Conservation (phyloP, 306 rosid genomes). For the Lupinus albus region DNA sequence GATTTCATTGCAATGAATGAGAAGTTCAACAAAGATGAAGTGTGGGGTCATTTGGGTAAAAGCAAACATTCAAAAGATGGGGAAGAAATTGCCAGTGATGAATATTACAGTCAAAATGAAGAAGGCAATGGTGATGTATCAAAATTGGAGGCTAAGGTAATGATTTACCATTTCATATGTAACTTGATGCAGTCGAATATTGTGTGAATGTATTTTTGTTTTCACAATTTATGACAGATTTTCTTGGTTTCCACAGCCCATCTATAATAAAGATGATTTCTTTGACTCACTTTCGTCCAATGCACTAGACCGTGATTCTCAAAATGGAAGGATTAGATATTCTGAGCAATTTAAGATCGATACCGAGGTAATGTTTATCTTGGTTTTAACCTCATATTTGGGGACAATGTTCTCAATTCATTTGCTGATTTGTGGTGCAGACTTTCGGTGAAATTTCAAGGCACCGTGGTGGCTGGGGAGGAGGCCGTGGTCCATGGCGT, state of each 20-base stretch:
- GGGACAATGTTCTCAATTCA: slow-evolving; percentile 3
- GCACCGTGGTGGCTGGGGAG: slow-evolving; percentile 56
- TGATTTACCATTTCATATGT: background rate
- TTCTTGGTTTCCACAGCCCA: slow-evolving; percentile 42
- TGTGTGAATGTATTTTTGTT: background rate
- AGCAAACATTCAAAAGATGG: slow-evolving; percentile 46
- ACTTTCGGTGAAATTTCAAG: slow-evolving; percentile 56
- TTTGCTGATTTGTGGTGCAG: slow-evolving; percentile 43
- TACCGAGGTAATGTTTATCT: slow-evolving; percentile 48
- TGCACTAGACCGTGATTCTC: slow-evolving; percentile 40
- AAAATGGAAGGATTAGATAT: slow-evolving; percentile 54
- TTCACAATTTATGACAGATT: slow-evolving; percentile 15
- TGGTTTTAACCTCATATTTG: slow-evolving; percentile 16
- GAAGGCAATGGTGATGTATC: slow-evolving; percentile 41
- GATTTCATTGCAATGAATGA: slow-evolving; percentile 67
- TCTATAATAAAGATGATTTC: slow-evolving; percentile 60
- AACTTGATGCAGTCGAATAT: slow-evolving; percentile 1
- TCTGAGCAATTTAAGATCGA: slow-evolving; percentile 60
- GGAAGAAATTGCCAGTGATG: slow-evolving; percentile 42
- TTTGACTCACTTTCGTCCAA: slow-evolving; percentile 56
- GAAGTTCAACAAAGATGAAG: slow-evolving; percentile 66
- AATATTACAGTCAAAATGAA: slow-evolving; percentile 38
- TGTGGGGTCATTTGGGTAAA: slow-evolving; percentile 62
- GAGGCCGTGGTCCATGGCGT: slow-evolving; percentile 50
- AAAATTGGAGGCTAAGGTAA: slow-evolving; percentile 43